phyloP scores from a whole-genome alignment of 768 basidiomycete genomes.

The Termitomyces sp. region DNA sequence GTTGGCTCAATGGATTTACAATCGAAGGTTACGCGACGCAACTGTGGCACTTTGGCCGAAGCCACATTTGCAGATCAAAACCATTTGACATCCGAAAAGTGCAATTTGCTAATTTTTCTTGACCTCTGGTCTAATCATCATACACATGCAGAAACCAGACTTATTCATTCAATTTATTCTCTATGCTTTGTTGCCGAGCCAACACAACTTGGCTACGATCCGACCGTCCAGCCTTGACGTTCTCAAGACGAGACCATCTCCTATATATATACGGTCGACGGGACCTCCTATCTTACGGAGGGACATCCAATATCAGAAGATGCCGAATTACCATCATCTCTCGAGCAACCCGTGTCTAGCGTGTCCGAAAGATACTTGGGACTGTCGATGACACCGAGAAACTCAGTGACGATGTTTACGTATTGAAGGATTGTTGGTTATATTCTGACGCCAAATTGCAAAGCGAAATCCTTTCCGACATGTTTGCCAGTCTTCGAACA shows the following conservation, averaged over 20 bases:
- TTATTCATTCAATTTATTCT: neutral
- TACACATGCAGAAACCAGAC: neutral
- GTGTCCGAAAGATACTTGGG: neutral
- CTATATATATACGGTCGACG: neutral
- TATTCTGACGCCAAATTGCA: neutral
- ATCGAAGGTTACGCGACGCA: neutral
- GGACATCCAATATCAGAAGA: neutral
- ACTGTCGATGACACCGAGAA: neutral
- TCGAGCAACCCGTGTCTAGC: neutral
- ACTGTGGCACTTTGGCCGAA: neutral
- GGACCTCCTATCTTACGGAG: neutral
- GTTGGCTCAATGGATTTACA: neutral
- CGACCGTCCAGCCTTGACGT: neutral
- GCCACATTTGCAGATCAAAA: neutral
- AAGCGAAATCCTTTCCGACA: neutral
- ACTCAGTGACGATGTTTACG: neutral
- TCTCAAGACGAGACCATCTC: neutral
- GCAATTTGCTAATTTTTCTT: neutral
- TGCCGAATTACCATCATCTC: neutral
- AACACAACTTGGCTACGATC: neutral
- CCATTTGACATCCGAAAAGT: neutral
- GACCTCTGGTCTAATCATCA: neutral
- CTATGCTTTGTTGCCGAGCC: neutral
- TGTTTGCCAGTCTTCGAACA: neutral
- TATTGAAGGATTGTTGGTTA: neutral